phyloP scores from a whole-genome alignment of 2,329 filamentous ascomycete genomes.

The Rhynchosporium graminicola region DNA sequence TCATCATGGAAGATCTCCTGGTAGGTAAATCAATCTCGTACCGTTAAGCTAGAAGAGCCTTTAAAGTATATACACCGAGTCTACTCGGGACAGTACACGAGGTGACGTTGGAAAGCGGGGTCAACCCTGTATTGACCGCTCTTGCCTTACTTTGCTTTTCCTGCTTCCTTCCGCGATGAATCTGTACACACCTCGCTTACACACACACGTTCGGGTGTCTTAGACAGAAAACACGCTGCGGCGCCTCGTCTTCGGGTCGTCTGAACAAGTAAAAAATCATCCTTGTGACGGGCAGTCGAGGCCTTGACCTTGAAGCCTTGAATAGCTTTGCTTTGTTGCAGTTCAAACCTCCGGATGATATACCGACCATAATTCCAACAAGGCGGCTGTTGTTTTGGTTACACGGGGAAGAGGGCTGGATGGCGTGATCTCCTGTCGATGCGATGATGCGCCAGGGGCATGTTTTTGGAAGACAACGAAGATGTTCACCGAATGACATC shows the following conservation, averaged over 20 bases:
- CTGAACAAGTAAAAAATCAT: conserved; percentile 10
- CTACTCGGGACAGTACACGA: not conserved
- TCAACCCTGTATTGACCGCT: not conserved
- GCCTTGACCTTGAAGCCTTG: conserved; percentile 4
- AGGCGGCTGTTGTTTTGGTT: conserved; percentile 7
- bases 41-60: conserved; percentile 11
- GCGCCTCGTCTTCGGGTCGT: not conserved
- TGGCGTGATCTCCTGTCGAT: conserved; percentile 9
- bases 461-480: conserved; percentile 3
- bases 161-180: conserved; percentile 6
- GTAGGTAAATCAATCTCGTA: not conserved
- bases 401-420: not conserved
- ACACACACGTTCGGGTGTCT: not conserved
- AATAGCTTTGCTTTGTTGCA: not conserved
- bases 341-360: conserved; percentile 7
- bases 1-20: not conserved
- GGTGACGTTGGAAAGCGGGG: conserved; percentile 6
- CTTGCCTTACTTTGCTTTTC: not conserved
- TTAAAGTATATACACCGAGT: not conserved
- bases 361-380: not conserved
- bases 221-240: not conserved
- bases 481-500: conserved; percentile 6
- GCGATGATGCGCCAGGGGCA: not conserved
- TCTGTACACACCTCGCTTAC: conserved; percentile 6
- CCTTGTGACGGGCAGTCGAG: conserved; percentile 16